phyloP scores from a whole-genome alignment of 441 rosid genomes.

The Mallotus japonicus region DNA sequence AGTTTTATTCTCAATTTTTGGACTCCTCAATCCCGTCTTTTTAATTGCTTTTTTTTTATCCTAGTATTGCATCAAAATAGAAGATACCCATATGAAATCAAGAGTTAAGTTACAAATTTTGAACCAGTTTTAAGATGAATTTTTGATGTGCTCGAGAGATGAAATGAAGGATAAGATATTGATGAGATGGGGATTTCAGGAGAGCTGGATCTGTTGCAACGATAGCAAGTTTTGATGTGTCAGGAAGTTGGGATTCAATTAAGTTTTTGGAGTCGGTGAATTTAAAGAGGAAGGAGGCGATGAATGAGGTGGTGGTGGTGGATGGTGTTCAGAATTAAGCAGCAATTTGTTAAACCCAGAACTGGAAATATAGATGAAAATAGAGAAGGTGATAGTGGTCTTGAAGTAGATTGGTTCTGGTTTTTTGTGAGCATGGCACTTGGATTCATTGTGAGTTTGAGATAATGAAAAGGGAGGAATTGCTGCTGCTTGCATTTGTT shows the following conservation, averaged over 20 bases:
- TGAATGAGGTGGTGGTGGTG: slow-evolving; percentile 30
- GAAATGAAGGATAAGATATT: no score
- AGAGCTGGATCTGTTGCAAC: no score
- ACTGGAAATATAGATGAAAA: no score
- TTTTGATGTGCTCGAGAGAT: no score
- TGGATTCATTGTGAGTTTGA: no score
- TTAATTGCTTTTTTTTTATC: slow-evolving; percentile 23
- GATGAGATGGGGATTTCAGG: no score
- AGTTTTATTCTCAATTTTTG: no score
- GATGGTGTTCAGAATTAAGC: slow-evolving; percentile 44
- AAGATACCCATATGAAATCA: slow-evolving; percentile 31
- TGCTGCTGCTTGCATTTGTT: no score
- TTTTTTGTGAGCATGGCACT: slow-evolving; percentile 8
- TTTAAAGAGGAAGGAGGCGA: slow-evolving; percentile 52
- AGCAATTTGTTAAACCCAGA: slow-evolving; percentile 35
- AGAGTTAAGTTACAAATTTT: slow-evolving; percentile 27
- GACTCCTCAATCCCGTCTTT: no score
- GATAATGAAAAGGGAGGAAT: no score
- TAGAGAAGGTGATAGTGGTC: not conserved
- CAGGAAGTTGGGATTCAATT: slow-evolving; percentile 53
- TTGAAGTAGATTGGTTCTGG: no score
- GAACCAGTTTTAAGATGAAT: slow-evolving; percentile 25
- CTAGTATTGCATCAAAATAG: slow-evolving; percentile 30
- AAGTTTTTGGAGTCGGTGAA: slow-evolving; percentile 53
- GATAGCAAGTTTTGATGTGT: slow-evolving; percentile 12